Conservation (phyloP, 495 filamentous ascomycete genomes). For the Talaromyces nanjingensis region DNA sequence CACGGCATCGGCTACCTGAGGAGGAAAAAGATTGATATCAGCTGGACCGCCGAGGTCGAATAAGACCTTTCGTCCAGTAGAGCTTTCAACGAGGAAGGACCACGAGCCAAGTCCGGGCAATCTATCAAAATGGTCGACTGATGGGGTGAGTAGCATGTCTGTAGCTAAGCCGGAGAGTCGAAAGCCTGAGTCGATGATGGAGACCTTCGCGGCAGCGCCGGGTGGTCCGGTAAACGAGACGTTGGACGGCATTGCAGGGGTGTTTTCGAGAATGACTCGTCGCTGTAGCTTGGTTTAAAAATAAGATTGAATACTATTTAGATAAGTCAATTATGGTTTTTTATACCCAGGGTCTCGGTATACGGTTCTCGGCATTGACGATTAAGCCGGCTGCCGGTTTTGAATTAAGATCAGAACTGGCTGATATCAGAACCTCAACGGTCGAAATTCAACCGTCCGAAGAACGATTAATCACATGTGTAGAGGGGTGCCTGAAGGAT, state of each 20-base stretch:
- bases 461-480: too few species aligned
- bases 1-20: constrained; percentile 20
- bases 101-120: constrained; percentile 35
- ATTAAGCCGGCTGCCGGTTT: background rate
- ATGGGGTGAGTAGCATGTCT: constrained; percentile 30
- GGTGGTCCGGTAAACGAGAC: background rate
- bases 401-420: background rate
- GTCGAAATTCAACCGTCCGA: too few species aligned
- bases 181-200: constrained; percentile 47
- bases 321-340: background rate
- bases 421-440: too few species aligned
- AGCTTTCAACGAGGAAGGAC: constrained; percentile 50
- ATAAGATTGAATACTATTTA: background rate
- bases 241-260: background rate
- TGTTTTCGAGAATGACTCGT: background rate
- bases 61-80: constrained; percentile 36
- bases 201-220: constrained; percentile 22
- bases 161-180: constrained; percentile 26
- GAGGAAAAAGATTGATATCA: constrained; percentile 38
- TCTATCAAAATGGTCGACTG: constrained; percentile 32
- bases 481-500: too few species aligned
- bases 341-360: background rate
- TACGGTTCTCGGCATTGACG: background rate
- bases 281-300: background rate
- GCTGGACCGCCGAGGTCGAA: constrained; percentile 55